Conservation (phyloP, 202 grass and related monocot genomes). For the Carex sylvatica region DNA sequence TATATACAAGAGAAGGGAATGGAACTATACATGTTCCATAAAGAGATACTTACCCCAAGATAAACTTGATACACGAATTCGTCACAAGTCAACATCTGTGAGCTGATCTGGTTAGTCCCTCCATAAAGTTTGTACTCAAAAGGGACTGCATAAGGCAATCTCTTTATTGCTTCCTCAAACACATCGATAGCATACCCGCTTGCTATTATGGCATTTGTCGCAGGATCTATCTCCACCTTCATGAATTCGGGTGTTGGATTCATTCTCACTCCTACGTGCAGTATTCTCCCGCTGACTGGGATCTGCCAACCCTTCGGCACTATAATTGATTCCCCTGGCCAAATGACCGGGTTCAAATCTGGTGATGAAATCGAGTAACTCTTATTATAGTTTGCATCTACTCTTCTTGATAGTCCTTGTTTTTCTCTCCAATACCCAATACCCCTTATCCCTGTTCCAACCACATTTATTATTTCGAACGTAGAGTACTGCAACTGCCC, state of each 20-base stretch:
- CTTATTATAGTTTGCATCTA: neutral
- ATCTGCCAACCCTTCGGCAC: constrained; percentile 53
- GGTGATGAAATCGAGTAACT: neutral
- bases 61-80: constrained; percentile 54
- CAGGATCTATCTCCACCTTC: constrained; percentile 28
- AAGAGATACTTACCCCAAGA: constrained; percentile 34
- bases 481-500: constrained; percentile 24
- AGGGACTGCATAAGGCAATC: constrained; percentile 38
- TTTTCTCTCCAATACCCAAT: constrained; percentile 41
- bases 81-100: constrained; percentile 23
- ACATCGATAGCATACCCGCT: constrained; percentile 41
- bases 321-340: constrained; percentile 46
- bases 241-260: constrained; percentile 28
- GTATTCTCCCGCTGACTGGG: constrained; percentile 34
- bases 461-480: constrained; percentile 48
- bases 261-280: constrained; percentile 39
- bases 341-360: constrained; percentile 33
- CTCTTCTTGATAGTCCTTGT: constrained; percentile 18
- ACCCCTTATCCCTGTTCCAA: constrained; percentile 28
- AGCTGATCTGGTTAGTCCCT: neutral
- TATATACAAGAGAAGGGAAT: neutral
- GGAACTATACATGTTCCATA: neutral
- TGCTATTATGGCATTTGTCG: neutral
- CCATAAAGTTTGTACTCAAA: constrained; percentile 38
- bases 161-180: constrained; percentile 47